phyloP scores from a whole-genome alignment of 805 yeast species.

The Candida hungchunana region DNA sequence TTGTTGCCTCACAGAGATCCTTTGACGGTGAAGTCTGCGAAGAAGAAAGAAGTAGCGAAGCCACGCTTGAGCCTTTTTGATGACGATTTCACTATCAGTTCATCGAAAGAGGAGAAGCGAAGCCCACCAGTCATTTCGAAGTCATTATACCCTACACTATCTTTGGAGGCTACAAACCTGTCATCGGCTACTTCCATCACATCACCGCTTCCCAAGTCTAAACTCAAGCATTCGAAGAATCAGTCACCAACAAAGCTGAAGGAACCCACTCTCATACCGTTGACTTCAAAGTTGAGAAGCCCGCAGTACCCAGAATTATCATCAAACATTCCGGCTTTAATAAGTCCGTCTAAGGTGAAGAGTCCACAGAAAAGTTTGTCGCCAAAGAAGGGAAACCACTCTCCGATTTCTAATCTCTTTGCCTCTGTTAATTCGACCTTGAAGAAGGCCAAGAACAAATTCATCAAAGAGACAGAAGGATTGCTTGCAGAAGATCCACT shows the following conservation, averaged over 20 bases:
- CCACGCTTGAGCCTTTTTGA: conserved; percentile 18
- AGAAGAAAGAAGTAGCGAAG: conserved; percentile 13
- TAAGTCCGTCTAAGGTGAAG: conserved; percentile 6
- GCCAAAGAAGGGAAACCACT: conserved; percentile 10
- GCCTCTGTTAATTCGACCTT: conserved; percentile 25
- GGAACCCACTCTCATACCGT: conserved; percentile 3
- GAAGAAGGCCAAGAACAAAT: conserved; percentile 21
- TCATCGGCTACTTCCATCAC: conserved; percentile 6
- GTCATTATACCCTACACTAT: conserved; percentile 20
- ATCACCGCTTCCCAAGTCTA: conserved; percentile 8
- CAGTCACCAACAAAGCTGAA: conserved; percentile 8
- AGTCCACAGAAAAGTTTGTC: conserved; percentile 10
- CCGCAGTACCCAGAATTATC: neutral
- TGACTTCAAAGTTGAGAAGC: conserved; percentile 2
- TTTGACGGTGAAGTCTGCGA: conserved; percentile 26
- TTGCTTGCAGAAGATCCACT: conserved; percentile 5
- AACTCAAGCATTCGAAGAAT: neutral
- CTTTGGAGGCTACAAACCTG: conserved; percentile 9
- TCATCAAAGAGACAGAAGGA: conserved; percentile 17
- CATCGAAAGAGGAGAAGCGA: conserved; percentile 10
- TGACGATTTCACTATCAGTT: conserved; percentile 6
- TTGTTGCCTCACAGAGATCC: conserved; percentile 29
- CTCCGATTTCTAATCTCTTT: conserved; percentile 25
- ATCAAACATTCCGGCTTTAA: neutral
- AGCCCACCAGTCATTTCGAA: conserved; percentile 9